Conservation (phyloP, 345 rosid genomes). For the Populus simonii region DNA sequence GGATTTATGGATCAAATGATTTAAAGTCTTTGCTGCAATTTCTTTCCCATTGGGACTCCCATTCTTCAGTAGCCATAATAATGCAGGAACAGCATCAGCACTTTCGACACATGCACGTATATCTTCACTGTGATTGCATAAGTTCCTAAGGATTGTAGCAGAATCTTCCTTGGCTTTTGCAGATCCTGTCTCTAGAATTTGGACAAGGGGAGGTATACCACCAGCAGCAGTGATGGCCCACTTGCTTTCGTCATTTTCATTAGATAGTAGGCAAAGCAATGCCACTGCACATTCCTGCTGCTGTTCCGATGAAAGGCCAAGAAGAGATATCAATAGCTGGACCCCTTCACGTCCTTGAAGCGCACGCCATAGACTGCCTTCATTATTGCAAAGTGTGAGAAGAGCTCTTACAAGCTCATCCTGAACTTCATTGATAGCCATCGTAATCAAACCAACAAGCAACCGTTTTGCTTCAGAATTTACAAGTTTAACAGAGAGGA, state of each 20-base stretch:
- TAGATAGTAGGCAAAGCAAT: slow-evolving; percentile 84
- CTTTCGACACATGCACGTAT: slow-evolving; percentile 99
- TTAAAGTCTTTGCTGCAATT: slow-evolving; percentile 95
- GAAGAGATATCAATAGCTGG: slow-evolving; percentile 93
- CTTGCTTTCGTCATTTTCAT: slow-evolving; percentile 98
- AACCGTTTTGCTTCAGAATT: slow-evolving; percentile 91
- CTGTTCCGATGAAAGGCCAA: slow-evolving; percentile 97
- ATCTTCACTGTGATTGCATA: slow-evolving; percentile 99
- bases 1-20: slow-evolving; percentile 93
- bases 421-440: slow-evolving; percentile 92
- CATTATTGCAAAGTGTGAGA: slow-evolving; percentile 73
- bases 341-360: slow-evolving; percentile 99
- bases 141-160: slow-evolving; percentile 89
- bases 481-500: slow-evolving; percentile 68
- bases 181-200: slow-evolving; percentile 94
- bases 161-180: slow-evolving; percentile 99
- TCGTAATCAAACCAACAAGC: slow-evolving; percentile 97
- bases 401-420: slow-evolving; percentile 93
- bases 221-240: slow-evolving; percentile 99
- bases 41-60: slow-evolving; percentile 97
- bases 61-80: slow-evolving; percentile 93
- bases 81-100: slow-evolving; percentile 99
- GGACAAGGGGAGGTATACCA: slow-evolving; percentile 99
- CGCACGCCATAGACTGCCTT: slow-evolving; percentile 90
- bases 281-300: slow-evolving; percentile 99